Percentiles rank a stretch among this genome's conserved stretches.
These are phyloP conservation scores for Lentinula raphanica DNA, from an alignment of 768 basidiomycete species.

Conservation along the genomic window DNA sequence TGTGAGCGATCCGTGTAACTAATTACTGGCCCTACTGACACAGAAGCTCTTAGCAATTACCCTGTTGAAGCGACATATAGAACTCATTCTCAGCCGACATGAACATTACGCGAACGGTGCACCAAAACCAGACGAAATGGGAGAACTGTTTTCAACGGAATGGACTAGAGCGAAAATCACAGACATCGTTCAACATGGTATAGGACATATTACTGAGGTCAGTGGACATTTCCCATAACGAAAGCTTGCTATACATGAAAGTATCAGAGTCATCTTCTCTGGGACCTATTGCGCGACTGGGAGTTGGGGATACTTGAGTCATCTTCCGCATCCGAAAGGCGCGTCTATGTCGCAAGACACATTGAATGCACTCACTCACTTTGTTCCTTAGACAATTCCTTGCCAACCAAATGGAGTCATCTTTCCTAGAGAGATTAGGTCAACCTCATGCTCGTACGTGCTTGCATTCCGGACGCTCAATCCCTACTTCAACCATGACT, in stretches of 20 bases:
- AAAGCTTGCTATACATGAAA: not conserved
- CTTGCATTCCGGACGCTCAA: conserved; percentile 6
- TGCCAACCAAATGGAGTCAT: conserved; percentile 46
- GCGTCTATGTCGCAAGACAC: conserved; percentile 1
- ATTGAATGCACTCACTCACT: conserved; percentile 5
- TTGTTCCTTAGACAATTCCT: conserved; percentile 32
- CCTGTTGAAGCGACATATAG: conserved; percentile 61
- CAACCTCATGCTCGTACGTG: conserved; percentile 71
- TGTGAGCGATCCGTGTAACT: conserved; percentile 46
- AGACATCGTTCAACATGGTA: conserved; percentile 50
- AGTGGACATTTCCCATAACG: conserved; percentile 4
- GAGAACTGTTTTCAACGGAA: conserved; percentile 52
- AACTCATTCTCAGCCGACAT: conserved; percentile 48
- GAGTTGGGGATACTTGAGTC: conserved; percentile 59
- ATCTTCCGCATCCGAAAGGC: conserved; percentile 44
- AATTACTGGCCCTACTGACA: conserved; percentile 10
- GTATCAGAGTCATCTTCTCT: conserved; percentile 61
- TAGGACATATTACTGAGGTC: conserved; percentile 62
- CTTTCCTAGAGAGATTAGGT: conserved; percentile 62
- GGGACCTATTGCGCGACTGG: conserved; percentile 73
- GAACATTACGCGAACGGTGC: conserved; percentile 35
- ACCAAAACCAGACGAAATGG: conserved; percentile 42
- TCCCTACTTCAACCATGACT: not conserved
- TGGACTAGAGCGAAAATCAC: conserved; percentile 58
- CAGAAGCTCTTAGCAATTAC: conserved; percentile 55